Percentiles rank a stretch among this genome's conserved stretches.
phyloP scores from a whole-genome alignment of 192 early-diverging fungal genomes.

The Mortierella antarctica region DNA sequence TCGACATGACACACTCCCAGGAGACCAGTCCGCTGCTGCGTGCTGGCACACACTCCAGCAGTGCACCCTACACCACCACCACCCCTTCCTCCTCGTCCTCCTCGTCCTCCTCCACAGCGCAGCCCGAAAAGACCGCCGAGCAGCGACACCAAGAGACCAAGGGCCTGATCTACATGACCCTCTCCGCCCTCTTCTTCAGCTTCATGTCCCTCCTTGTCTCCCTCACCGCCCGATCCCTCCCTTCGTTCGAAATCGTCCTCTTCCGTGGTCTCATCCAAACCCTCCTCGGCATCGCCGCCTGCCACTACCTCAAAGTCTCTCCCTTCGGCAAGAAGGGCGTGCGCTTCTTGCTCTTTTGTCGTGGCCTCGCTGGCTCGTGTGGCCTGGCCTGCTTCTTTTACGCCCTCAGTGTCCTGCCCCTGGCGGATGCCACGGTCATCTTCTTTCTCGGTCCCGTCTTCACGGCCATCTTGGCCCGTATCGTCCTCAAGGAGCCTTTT shows the following conservation, averaged over 20 bases:
- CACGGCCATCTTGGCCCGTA: slow-evolving; percentile 73
- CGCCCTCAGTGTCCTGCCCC: slow-evolving; percentile 71
- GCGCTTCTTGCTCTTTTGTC: slow-evolving; percentile 67
- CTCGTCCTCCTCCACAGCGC: not conserved
- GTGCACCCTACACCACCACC: not conserved
- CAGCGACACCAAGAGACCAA: slow-evolving; percentile 53
- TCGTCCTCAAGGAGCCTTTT: slow-evolving; percentile 74
- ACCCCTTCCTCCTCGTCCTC: slow-evolving; percentile 1
- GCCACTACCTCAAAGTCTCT: slow-evolving; percentile 58
- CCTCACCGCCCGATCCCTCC: slow-evolving; percentile 64
- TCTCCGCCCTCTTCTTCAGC: slow-evolving; percentile 78
- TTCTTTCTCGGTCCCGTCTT: slow-evolving; percentile 85
- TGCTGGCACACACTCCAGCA: not conserved
- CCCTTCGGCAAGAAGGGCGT: slow-evolving; percentile 65
- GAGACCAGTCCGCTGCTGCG: slow-evolving; percentile 33
- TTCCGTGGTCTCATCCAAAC: slow-evolving; percentile 77
- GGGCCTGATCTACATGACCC: slow-evolving; percentile 68
- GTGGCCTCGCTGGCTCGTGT: slow-evolving; percentile 73
- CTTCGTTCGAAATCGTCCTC: slow-evolving; percentile 79
- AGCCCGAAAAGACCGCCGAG: not conserved
- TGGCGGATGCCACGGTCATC: slow-evolving; percentile 81
- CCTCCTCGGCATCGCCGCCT: slow-evolving; percentile 64
- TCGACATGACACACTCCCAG: slow-evolving; percentile 1
- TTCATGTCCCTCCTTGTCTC: slow-evolving; percentile 81
- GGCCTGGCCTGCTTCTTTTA: slow-evolving; percentile 80